These are phyloP conservation scores for Saccharum officinarum DNA, from an alignment of 176 grass and related monocot genomes.

Conservation along the genomic window DNA sequence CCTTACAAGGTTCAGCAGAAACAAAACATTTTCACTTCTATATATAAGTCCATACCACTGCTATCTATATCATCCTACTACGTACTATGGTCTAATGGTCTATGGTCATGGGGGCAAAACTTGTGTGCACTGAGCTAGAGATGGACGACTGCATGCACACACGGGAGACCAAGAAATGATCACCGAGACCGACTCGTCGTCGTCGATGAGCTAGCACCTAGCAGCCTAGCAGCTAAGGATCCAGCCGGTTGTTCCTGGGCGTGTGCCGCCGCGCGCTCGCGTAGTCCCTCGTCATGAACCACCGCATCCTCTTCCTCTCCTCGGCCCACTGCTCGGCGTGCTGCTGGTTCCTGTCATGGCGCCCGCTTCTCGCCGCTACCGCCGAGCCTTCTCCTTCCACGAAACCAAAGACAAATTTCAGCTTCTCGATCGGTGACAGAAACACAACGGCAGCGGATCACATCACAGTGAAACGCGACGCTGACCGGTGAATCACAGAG, in stretches of 20 bases:
- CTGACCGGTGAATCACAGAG: neutral
- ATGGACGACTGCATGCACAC: constrained; percentile 9
- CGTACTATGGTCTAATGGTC: neutral
- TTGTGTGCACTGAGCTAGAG: neutral
- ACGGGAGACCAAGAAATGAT: neutral
- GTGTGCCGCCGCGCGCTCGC: constrained; percentile 21
- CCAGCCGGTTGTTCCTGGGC: constrained; percentile 58
- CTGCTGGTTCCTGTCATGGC: constrained; percentile 23
- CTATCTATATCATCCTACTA: neutral
- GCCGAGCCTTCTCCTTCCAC: constrained; percentile 35
- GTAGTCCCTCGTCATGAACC: constrained; percentile 63
- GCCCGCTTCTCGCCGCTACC: neutral
- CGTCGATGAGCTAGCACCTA: neutral
- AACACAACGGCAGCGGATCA: neutral
- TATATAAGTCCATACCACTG: neutral
- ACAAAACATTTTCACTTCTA: neutral
- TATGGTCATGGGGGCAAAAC: constrained; percentile 33
- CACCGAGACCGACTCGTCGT: neutral
- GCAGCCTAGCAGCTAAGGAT: constrained; percentile 24
- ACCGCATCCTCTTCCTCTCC: constrained; percentile 54
- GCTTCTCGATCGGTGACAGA: neutral
- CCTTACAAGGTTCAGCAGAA: neutral
- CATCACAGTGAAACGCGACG: neutral
- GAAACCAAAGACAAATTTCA: neutral
- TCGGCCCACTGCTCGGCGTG: constrained; percentile 44